Evolutionary conservation across 1,139 yeast genomes (phyloP), one percentile per base, ranked within the genome.

Genomic region (Candida sanyaensis): DNA sequence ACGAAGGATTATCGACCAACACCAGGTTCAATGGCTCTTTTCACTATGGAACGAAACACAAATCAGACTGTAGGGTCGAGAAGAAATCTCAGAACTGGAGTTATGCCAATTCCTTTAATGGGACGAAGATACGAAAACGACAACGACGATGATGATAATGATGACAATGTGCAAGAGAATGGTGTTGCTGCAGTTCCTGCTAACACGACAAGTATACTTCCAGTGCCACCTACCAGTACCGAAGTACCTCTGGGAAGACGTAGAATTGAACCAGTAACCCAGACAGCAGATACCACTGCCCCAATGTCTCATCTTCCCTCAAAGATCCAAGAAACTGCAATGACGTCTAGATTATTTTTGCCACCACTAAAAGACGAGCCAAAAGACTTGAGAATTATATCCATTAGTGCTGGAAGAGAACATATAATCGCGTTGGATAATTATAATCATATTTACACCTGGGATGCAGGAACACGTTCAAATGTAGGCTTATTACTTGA

Each of bases 371-470:
- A 37, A 32, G 11, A 13, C 10, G 17, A 24, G 41, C 27, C 41
- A 26, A 11, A 41, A 23, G 51, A 49, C 28, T 50, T 58, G 27
- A 70, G 65, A 49, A 70, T 85, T 44, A 60, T 77, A 1, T 73
- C 83, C 2, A 72, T 86, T 3, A 73, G 84, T 11, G 77, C 88
- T 39, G 95, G 95, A 0, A 65, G 95, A 51, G 73, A 79, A 39
- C 92, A 85, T 61, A 75, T 86, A 42, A 64, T 86, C 10, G 93
- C 86, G 0, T 63, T 86, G 44, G 88, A 83, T 55, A 66, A 72
- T n/a, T 47, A 66, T 1, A 77, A 80, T 40, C 62, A 68, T 9
- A 55, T 87, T 1, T 85, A 82, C 73, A 72, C 82, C 0, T 86
- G 93, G 92, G 95, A 86, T 59, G 59, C 74, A 0, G 78, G 78